Evolutionary conservation across 2,329 filamentous ascomycete genomes (phyloP).

Genomic region (Pseudogymnoascus sp.): DNA sequence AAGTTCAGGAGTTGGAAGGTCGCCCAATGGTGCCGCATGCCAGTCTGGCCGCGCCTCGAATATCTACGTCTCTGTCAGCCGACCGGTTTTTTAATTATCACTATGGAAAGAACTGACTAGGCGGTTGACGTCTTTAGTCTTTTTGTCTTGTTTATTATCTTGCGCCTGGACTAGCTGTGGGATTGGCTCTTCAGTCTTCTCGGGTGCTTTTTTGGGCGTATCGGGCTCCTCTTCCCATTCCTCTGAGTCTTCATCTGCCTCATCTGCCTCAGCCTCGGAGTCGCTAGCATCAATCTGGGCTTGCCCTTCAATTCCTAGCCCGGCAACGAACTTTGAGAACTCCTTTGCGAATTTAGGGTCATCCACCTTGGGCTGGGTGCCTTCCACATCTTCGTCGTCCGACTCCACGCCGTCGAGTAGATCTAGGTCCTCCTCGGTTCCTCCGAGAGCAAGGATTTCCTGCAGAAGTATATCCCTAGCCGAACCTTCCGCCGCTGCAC

Average conservation of each 20-base stretch:
- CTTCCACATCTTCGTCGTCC: constrained; percentile 36
- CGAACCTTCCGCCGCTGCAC: constrained; percentile 14
- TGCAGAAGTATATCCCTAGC: constrained; percentile 40
- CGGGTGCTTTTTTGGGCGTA: constrained; percentile 15
- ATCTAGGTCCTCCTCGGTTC: constrained; percentile 55
- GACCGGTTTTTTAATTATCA: constrained; percentile 13
- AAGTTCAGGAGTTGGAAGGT: constrained; percentile 38
- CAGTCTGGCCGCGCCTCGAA: constrained; percentile 59
- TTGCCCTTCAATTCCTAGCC: constrained; percentile 40
- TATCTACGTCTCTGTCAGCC: constrained; percentile 34
- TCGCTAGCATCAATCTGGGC: constrained; percentile 33
- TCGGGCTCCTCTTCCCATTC: constrained; percentile 27
- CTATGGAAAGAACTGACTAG: constrained; percentile 23
- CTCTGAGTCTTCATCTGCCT: constrained; percentile 26
- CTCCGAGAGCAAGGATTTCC: constrained; percentile 57
- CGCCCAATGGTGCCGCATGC: constrained; percentile 50
- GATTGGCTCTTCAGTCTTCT: constrained; percentile 10
- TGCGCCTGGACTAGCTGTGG: neutral
- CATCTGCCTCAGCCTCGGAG: constrained; percentile 30
- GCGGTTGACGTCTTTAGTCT: constrained; percentile 21
- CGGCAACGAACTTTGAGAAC: constrained; percentile 43
- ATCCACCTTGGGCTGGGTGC: constrained; percentile 19
- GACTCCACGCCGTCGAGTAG: constrained; percentile 49
- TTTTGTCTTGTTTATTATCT: constrained; percentile 10
- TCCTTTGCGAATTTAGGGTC: constrained; percentile 30